These are phyloP conservation scores for Yamadazyma triangularis DNA, from an alignment of 1,139 yeast genomes.

Conservation along the genomic window DNA sequence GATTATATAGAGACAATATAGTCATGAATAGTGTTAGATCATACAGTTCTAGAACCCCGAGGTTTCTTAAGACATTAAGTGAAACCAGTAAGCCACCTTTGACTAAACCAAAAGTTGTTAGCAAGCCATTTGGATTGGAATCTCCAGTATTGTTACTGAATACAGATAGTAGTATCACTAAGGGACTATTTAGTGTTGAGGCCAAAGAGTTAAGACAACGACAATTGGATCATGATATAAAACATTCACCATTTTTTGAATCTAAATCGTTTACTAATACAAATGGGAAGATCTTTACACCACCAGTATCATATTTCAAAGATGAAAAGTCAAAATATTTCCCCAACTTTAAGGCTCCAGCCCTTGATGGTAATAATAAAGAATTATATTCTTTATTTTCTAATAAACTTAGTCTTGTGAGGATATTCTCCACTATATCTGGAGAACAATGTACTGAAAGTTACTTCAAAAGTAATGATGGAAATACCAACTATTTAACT, in stretches of 20 bases:
- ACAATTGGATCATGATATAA: constrained; percentile 66
- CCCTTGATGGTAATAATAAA: constrained; percentile 41
- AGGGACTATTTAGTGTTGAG: constrained; percentile 31
- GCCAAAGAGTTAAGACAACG: constrained; percentile 51
- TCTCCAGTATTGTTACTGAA: constrained; percentile 27
- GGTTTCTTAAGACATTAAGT: constrained; percentile 24
- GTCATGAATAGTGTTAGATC: constrained; percentile 1
- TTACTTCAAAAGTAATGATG: constrained; percentile 44
- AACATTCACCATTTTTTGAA: constrained; percentile 85
- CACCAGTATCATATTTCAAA: constrained; percentile 75
- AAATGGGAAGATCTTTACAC: constrained; percentile 76
- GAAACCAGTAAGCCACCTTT: constrained; percentile 28
- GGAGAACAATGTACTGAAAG: constrained; percentile 68
- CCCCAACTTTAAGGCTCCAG: constrained; percentile 72
- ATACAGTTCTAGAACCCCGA: constrained; percentile 14
- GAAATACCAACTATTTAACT: constrained; percentile 32
- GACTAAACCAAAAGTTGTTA: constrained; percentile 22
- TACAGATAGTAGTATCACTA: constrained; percentile 15
- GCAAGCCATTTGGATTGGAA: constrained; percentile 41
- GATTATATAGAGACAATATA: too few species aligned
- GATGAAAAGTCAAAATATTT: constrained; percentile 74
- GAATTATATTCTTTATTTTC: constrained; percentile 33
- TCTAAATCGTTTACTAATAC: constrained; percentile 75
- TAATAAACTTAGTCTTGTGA: constrained; percentile 57
- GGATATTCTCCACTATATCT: constrained; percentile 63